Evolutionary conservation across 805 yeast species (phyloP).

Genomic region (Candida caryicola): DNA sequence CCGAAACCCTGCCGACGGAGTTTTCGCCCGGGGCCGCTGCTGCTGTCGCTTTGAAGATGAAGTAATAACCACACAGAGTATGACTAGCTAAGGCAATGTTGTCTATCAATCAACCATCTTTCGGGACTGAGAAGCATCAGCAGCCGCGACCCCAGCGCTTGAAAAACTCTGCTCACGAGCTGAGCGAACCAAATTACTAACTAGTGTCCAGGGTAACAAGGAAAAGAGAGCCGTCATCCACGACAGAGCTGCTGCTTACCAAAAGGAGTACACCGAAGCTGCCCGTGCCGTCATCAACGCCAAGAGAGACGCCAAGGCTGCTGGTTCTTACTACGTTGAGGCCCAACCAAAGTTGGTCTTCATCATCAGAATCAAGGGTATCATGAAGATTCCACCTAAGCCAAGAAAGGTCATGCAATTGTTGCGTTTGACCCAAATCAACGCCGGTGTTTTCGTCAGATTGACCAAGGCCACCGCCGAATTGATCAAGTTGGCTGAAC

Average conservation of each 20-base stretch:
- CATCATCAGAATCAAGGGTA: slow-evolving; percentile 99
- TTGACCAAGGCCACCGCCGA: slow-evolving; percentile 94
- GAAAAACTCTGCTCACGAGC: not conserved
- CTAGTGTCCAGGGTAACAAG: slow-evolving; percentile 39
- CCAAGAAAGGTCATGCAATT: slow-evolving; percentile 98
- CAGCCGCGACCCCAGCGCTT: not conserved
- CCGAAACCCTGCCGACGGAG: too few relatives aligned
- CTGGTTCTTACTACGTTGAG: slow-evolving; percentile 90
- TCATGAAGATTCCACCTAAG: slow-evolving; percentile 97
- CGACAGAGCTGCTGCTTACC: slow-evolving; percentile 96
- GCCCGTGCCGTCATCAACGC: slow-evolving; percentile 85
- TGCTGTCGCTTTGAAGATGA: slow-evolving; percentile 55
- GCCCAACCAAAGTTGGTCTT: slow-evolving; percentile 94
- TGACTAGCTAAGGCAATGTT: slow-evolving; percentile 71
- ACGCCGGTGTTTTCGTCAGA: slow-evolving; percentile 92
- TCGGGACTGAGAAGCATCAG: slow-evolving; percentile 65
- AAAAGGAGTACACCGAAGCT: slow-evolving; percentile 88
- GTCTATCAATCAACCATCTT: slow-evolving; percentile 81
- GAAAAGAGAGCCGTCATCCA: slow-evolving; percentile 67
- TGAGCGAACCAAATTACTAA: slow-evolving; percentile 34
- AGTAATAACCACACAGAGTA: slow-evolving; percentile 45
- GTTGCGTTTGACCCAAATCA: slow-evolving; percentile 89
- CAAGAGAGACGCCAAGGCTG: slow-evolving; percentile 90
- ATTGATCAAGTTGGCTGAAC: slow-evolving; percentile 90
- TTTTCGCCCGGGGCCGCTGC: slow-evolving; percentile 2